A percentile compares a stretch with the other conserved stretches of the same genome.
phyloP scores from a whole-genome alignment of 257 asterid species.

The Solanum chmielewskii region DNA sequence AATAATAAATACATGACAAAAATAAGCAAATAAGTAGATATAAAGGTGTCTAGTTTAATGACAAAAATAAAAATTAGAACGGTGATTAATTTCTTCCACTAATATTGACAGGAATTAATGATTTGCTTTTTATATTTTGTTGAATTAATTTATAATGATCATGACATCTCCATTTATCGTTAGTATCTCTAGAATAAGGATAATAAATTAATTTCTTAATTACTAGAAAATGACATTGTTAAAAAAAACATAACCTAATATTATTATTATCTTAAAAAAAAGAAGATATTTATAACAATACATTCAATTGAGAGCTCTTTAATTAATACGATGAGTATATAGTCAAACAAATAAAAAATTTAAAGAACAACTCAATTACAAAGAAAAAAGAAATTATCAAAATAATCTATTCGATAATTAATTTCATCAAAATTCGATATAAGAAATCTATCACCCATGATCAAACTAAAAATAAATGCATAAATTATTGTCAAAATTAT shows the following conservation, averaged over 20 bases:
- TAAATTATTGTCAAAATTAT: not conserved
- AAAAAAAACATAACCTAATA: not conserved
- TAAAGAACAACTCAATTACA: no score
- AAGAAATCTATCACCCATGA: not conserved
- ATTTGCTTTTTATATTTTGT: not conserved
- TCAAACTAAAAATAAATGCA: not conserved
- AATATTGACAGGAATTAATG: not conserved
- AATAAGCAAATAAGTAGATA: not conserved
- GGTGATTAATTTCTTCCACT: not conserved
- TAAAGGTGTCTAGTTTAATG: not conserved
- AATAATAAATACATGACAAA: not conserved
- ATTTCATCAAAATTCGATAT: not conserved
- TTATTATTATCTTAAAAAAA: not conserved
- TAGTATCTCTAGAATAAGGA: not conserved
- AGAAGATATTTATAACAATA: not conserved
- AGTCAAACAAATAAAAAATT: not conserved
- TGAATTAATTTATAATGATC: not conserved
- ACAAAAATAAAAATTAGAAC: not conserved
- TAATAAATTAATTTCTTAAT: not conserved
- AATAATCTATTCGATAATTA: not conserved
- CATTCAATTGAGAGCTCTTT: not conserved
- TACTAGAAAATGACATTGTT: not conserved
- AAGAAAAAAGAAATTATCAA: not conserved
- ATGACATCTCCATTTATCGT: not conserved
- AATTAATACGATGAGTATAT: not conserved